Evolutionary conservation across 768 basidiomycete genomes (phyloP), one percentile per base, ranked within the genome.

Genomic region (Naematelia encephala): DNA sequence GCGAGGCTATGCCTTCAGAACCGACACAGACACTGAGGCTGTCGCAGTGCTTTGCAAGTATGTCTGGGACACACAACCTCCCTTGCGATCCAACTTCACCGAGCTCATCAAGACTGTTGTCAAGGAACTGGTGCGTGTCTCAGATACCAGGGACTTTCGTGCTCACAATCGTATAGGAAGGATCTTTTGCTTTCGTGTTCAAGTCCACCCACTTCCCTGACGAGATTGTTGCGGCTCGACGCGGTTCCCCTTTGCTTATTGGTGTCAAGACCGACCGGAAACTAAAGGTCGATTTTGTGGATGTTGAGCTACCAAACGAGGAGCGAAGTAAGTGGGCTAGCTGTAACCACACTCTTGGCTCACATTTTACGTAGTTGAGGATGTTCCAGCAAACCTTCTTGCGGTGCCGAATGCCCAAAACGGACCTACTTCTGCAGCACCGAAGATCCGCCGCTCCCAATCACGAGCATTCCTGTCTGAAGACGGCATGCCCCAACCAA

Each of bases 221-320:
- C 67, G 90, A 98, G 78, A 85, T 93, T 64, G 93, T 98, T 62
- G 89, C 90, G 51, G 91, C 93, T 58, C 91, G 93, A 68, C 89
- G 96, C 72, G 96, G 96, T 68, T 97, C 94, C 13, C 96, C 96
- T 26, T 85, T 99, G 27, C 80, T 98, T 58, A 85, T 99, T 72
- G 96, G 96, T 80, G 94, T 99, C 75, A 98, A 98, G 86, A 98
- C 96, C 16, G 94, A 99, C 77, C 93, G 96, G 84, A 98, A 98
- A 80, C 84, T 99, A 72, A 99, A 99, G 82, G 94, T 98, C 39
- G 96, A 99, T 80, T 98, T 99, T 68, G 94, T 99, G 48, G 96
- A 98, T 79, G 96, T 99, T 57, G 93, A 98, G 77, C 86, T 98
- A 69, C 84, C 88, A 45, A 87, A 89, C 30, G 79, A 81, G 60